Evolutionary conservation across 306 rosid species (phyloP).

Genomic region (Gynostemma pentaphyllum): DNA sequence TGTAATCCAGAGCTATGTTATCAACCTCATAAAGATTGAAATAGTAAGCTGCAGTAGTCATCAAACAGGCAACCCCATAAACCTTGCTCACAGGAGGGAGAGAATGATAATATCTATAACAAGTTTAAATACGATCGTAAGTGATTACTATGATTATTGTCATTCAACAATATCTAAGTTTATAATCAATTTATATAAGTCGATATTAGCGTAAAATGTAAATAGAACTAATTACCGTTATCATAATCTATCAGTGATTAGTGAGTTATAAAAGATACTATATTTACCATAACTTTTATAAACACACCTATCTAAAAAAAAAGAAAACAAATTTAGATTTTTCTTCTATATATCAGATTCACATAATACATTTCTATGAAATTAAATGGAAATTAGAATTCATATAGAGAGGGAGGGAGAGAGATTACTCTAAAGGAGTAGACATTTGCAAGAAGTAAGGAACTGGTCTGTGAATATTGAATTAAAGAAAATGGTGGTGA

Average conservation of each 20-base stretch:
- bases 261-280: too few relatives aligned
- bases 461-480: not conserved
- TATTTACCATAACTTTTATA: too few relatives aligned
- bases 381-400: not conserved
- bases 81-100: conserved; percentile 75
- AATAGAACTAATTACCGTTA: too few relatives aligned
- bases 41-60: conserved; percentile 42
- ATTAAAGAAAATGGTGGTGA: not conserved
- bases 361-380: not conserved
- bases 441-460: conserved; percentile 33
- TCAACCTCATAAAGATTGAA: conserved; percentile 11
- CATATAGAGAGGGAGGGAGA: not conserved
- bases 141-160: too few relatives aligned
- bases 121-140: not conserved
- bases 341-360: not conserved
- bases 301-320: too few relatives aligned
- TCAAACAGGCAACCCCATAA: conserved; percentile 58
- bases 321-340: too few relatives aligned
- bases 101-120: conserved; percentile 43
- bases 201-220: too few relatives aligned
- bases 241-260: too few relatives aligned
- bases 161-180: too few relatives aligned
- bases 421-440: conserved; percentile 57
- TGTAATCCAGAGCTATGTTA: conserved; percentile 34
- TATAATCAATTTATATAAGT: too few relatives aligned